phyloP scores from a whole-genome alignment of 2,329 filamentous ascomycete species.

The Fusarium udum region DNA sequence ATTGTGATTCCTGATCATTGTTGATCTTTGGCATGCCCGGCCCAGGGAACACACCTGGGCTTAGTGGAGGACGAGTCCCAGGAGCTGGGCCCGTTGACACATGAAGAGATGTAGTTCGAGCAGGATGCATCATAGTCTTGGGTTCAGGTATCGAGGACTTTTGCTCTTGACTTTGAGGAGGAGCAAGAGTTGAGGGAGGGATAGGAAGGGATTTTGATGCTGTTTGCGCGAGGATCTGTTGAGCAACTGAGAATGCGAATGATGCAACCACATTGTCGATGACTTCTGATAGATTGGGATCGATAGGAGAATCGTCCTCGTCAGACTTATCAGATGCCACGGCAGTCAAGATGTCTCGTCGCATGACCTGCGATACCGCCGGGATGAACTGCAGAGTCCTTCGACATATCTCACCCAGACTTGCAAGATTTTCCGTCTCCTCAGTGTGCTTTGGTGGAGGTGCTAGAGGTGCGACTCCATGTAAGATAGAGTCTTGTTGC shows the following conservation, averaged over 20 bases:
- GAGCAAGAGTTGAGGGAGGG: conserved; percentile 64
- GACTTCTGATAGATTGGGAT: conserved; percentile 58
- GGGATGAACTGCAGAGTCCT: conserved; percentile 86
- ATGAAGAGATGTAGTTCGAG: conserved; percentile 69
- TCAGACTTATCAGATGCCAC: conserved; percentile 55
- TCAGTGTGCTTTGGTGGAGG: conserved; percentile 61
- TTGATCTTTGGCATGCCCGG: conserved; percentile 54
- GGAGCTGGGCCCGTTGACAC: conserved; percentile 51
- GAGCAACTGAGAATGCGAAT: conserved; percentile 79
- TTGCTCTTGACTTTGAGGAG: conserved; percentile 62
- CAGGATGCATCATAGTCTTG: conserved; percentile 76
- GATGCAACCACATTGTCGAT: conserved; percentile 80
- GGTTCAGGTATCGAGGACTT: conserved; percentile 72
- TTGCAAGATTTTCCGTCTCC: conserved; percentile 76
- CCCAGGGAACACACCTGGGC: conserved; percentile 64
- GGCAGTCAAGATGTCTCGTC: conserved; percentile 77
- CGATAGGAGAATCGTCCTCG: conserved; percentile 47
- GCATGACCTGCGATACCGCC: conserved; percentile 79
- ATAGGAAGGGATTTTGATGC: conserved; percentile 74
- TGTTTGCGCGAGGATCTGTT: conserved; percentile 81
- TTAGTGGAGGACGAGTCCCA: conserved; percentile 52
- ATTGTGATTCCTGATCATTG: conserved; percentile 56
- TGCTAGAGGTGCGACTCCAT: conserved; percentile 64
- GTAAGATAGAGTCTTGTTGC: conserved; percentile 67
- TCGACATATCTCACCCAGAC: conserved; percentile 87